Conservation (phyloP, 352 stramenopile species). For the Pythium aquatile region DNA sequence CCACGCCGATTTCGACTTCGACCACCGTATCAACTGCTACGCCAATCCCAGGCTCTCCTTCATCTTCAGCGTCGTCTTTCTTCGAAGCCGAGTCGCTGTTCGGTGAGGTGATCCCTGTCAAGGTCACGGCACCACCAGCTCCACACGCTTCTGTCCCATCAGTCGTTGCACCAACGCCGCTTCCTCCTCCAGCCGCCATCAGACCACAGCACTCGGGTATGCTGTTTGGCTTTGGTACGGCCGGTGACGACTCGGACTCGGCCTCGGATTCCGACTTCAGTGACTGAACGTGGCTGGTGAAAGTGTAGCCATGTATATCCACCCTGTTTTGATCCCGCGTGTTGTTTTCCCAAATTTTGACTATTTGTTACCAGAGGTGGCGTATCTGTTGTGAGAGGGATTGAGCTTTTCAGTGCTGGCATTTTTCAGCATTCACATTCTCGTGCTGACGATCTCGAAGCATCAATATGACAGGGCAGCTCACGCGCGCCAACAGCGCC, state of each 20-base stretch:
- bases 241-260: slow-evolving; percentile 42
- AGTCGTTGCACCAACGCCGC: not conserved
- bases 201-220: slow-evolving; percentile 30
- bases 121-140: not conserved
- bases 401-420: not conserved
- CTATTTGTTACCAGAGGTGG: slow-evolving; percentile 6
- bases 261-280: slow-evolving; percentile 58
- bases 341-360: slow-evolving; percentile 4
- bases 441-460: slow-evolving; percentile 9
- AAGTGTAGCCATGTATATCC: slow-evolving; percentile 25
- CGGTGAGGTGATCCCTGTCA: slow-evolving; percentile 32
- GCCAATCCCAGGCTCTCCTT: slow-evolving; percentile 4
- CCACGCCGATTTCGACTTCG: not conserved
- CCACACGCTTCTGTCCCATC: not conserved
- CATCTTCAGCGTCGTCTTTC: slow-evolving; percentile 18
- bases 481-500: slow-evolving; percentile 24
- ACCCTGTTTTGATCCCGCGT: not conserved
- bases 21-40: not conserved
- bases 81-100: slow-evolving; percentile 49
- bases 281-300: slow-evolving; percentile 18
- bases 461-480: slow-evolving; percentile 19
- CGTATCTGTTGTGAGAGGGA: not conserved
- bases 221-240: slow-evolving; percentile 59
- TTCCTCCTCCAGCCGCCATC: slow-evolving; percentile 1
- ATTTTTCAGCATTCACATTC: slow-evolving; percentile 9